Evolutionary conservation across 1,284 basidiomycete species (phyloP), one percentile per base, ranked within the genome.

Genomic region (Hymenochaete sp.): DNA sequence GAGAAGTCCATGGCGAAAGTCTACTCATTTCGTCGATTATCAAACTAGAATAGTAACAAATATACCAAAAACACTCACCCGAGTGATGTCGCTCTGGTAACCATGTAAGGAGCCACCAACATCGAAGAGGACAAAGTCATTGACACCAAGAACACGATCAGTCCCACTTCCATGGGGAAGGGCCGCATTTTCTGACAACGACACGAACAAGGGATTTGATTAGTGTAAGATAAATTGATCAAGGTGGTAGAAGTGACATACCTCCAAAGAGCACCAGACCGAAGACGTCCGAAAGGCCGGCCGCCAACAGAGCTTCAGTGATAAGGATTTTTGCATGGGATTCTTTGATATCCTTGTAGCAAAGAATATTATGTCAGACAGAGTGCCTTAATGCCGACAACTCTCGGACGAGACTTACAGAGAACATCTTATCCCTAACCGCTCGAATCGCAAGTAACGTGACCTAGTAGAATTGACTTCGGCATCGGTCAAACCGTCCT

Each of bases 91-190:
- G 51, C 82, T 81, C 40, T 71, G 60, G 56, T 92, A 91, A 2
- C 81, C 85, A 55, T 84, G 75, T 42, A 90, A 68, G 6, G 67
- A 65, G 1, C 77, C 85, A 4, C 77, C 82, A 43, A 77, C 75
- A 58, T 93, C 89, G 47, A 92, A 81, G n/a, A 93, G 70, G 10
- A 80, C 72, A 49, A 87, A 74, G 53, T 93, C 88, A 8, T 69
- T 57, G 40, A 62, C 57, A 1, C 62, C 63, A 3, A 91, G 68
- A 2, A 57, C 56, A 19, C 79, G 73, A 55, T 90, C 81, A 0
- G 77, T 79, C 1, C 86, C 86, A 21, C 72, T 70, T 2, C 87
- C 90, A 59, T 93, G 89, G 2, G 88, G 89, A 14, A 90, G 72
- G 0, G 87, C 88, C 1, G 87, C 89, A 52, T 90, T 86, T 53